Base-by-base conservation (phyloP, 306 rosid genomes). In the Senna tora region DNA sequence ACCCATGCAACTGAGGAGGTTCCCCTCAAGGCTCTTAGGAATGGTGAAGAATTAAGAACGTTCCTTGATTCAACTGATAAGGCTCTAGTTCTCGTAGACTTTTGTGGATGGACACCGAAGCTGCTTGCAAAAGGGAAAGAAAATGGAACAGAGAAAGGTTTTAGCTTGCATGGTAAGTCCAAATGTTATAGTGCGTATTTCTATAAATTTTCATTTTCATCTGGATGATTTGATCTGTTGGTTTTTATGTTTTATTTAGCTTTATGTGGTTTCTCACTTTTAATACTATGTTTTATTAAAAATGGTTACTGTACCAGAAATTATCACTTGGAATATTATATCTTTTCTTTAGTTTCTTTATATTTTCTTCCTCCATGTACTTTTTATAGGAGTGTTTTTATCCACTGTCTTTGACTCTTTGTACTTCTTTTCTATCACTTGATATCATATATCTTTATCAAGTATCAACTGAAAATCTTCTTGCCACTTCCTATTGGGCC, bases 51-150 rank as follows among this genome's bases (percentile, higher is more conserved):
- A 39, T 78, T 94, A 43, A 76, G 67, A 21, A 6, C 45, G 2
- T 87, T 91, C 68, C 47, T 89, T 6, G 87, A 83, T 73, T 94
- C 96, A 20, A 89, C 96, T 25, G 96, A 94, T 52, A 83, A 43
- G 70, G 91, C 95, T 49, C 36, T 89, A 15, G 65, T 94, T 72
- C 88, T 94, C 7, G 80, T 91, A 17, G 98, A 94, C 62, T 87
- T 91, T 72, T 94, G 98, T 75, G 97, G 89, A 62, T 94, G 98
- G 98, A 82, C 89, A 6, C 76, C 80, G 0, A 80, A 76, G 46
- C 80, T 93, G 81, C 70, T 87, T 52, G 82, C 82, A 47, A 59
- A 30, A 71, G 80, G 65, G 41, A 82, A 45, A 69, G 82, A 54
- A 67, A 84, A 89, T 69, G 90, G 49, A 33, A 84, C 93, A 6